These are phyloP conservation scores for Fistulinella cinereoalba DNA, from an alignment of 1,284 basidiomycete species.

Conservation along the genomic window DNA sequence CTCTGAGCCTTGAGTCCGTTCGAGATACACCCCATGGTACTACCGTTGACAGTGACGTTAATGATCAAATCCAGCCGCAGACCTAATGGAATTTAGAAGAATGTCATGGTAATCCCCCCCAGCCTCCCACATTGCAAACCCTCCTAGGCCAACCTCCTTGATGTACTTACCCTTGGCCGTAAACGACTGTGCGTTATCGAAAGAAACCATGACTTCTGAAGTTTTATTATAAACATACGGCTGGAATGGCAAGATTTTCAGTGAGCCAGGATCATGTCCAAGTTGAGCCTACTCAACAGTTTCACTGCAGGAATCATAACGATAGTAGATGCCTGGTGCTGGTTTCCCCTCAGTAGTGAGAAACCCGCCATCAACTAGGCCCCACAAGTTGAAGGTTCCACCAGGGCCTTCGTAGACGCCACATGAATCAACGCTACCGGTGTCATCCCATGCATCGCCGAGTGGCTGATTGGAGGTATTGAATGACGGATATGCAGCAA, in stretches of 20 bases:
- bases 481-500: constrained; percentile 39
- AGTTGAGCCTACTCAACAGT: constrained; percentile 35
- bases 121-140: constrained; percentile 58
- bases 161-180: constrained; percentile 55
- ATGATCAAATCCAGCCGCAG: constrained; percentile 34
- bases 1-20: too few relatives aligned
- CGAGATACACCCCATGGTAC: too few relatives aligned
- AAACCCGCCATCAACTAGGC: constrained; percentile 40
- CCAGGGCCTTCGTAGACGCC: constrained; percentile 32
- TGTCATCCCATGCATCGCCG: constrained; percentile 42
- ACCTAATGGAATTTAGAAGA: constrained; percentile 49
- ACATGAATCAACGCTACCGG: constrained; percentile 35
- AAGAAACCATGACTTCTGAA: constrained; percentile 36
- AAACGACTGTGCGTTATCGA: constrained; percentile 44
- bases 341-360: constrained; percentile 38
- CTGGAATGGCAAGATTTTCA: constrained; percentile 22
- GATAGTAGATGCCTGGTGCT: constrained; percentile 37
- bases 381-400: constrained; percentile 42
- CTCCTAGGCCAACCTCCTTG: constrained; percentile 40
- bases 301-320: constrained; percentile 45
- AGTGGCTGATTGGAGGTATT: constrained; percentile 33
- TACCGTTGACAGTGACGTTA: too few relatives aligned
- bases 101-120: constrained; percentile 51
- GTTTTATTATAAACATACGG: constrained; percentile 44
- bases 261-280: neutral